Evolutionary conservation across 495 filamentous ascomycete genomes (phyloP).

Genomic region (Neurospora sp.): DNA sequence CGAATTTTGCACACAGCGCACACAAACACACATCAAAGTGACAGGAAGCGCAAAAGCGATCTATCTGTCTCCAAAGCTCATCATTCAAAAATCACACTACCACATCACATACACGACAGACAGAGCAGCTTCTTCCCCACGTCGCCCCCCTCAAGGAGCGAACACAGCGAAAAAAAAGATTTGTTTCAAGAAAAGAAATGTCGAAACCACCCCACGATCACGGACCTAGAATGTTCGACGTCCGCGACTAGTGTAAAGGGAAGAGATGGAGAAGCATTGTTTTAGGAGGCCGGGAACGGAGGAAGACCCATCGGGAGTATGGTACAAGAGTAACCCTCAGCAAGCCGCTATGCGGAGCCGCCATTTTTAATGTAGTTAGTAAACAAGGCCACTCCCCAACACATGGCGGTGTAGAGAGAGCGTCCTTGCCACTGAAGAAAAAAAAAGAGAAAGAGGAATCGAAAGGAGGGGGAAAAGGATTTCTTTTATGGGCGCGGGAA

Average conservation of each 20-base stretch:
- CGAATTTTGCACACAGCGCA: not conserved
- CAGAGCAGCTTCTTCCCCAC: not conserved
- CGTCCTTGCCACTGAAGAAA: constrained; percentile 1
- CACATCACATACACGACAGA: not conserved
- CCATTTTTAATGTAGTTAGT: constrained; percentile 5
- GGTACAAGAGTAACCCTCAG: constrained; percentile 24
- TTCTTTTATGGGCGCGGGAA: not conserved
- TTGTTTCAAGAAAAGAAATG: constrained; percentile 5
- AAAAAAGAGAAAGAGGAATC: not conserved
- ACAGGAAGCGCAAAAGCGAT: not conserved
- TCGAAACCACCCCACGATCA: constrained; percentile 26
- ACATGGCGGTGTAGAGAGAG: constrained; percentile 24
- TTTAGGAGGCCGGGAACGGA: constrained; percentile 31
- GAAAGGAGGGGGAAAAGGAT: not conserved
- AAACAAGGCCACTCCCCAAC: constrained; percentile 8
- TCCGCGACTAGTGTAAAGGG: constrained; percentile 14
- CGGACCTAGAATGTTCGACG: constrained; percentile 17
- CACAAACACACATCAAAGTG: not conserved
- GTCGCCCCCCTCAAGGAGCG: not conserved
- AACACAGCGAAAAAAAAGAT: not conserved
- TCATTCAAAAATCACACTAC: not conserved
- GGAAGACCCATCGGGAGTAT: constrained; percentile 20
- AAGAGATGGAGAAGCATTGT: constrained; percentile 18
- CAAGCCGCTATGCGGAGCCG: constrained; percentile 27
- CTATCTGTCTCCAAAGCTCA: not conserved